Percentiles rank a stretch among this genome's conserved stretches.
Evolutionary conservation across 1,139 yeast genomes (phyloP).

Genomic region (Blastobotrys elegans): DNA sequence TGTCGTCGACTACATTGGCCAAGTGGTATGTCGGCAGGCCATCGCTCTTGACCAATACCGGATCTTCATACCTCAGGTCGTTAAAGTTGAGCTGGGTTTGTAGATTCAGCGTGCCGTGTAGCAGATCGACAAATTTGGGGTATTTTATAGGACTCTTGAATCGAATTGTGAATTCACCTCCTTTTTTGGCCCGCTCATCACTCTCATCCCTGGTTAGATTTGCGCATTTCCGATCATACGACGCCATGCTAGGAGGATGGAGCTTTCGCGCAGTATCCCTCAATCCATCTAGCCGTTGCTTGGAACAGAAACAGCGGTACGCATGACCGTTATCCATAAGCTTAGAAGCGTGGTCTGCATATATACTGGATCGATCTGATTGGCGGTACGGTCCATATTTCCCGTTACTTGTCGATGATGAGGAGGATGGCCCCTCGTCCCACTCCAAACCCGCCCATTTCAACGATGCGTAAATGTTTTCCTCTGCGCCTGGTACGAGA

Average conservation of each 20-base stretch:
- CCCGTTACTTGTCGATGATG: slow-evolving; percentile 59
- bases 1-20: slow-evolving; percentile 94
- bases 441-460: slow-evolving; percentile 69
- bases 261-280: slow-evolving; percentile 68
- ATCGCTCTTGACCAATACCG: slow-evolving; percentile 82
- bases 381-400: slow-evolving; percentile 75
- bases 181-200: slow-evolving; percentile 31
- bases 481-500: slow-evolving; percentile 74
- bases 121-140: slow-evolving; percentile 60
- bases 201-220: slow-evolving; percentile 43
- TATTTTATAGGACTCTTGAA: slow-evolving; percentile 63
- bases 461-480: slow-evolving; percentile 68
- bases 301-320: slow-evolving; percentile 80
- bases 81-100: slow-evolving; percentile 70
- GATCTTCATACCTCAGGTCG: slow-evolving; percentile 84
- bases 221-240: slow-evolving; percentile 80
- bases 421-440: slow-evolving; percentile 70
- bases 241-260: slow-evolving; percentile 86
- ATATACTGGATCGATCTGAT: slow-evolving; percentile 68
- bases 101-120: slow-evolving; percentile 70
- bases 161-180: slow-evolving; percentile 35
- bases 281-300: slow-evolving; percentile 64
- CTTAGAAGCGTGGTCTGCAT: slow-evolving; percentile 50
- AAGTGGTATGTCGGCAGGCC: slow-evolving; percentile 94
- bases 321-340: slow-evolving; percentile 66